phyloP scores from a whole-genome alignment of 176 grass and related monocot genomes.

The Musa acuminata region DNA sequence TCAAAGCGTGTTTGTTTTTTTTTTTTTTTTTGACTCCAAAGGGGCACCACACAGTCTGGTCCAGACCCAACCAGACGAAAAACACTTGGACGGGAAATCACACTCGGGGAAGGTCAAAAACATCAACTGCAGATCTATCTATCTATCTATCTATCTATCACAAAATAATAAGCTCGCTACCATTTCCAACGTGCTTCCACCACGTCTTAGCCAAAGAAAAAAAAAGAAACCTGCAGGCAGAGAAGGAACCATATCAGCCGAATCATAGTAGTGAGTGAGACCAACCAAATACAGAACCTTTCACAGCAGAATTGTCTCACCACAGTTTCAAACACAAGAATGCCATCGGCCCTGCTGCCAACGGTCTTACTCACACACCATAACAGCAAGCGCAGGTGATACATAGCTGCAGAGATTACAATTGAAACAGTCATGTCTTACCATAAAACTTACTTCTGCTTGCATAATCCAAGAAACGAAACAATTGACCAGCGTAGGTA shows the following conservation, averaged over 20 bases:
- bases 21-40: background rate
- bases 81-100: background rate
- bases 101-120: background rate
- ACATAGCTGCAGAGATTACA: background rate
- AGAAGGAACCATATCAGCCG: background rate
- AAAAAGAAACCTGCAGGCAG: background rate
- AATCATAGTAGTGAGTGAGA: background rate
- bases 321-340: background rate
- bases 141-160: background rate
- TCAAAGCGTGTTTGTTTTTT: background rate
- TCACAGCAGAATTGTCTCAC: background rate
- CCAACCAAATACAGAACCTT: background rate
- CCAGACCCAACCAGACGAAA: background rate
- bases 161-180: background rate
- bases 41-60: background rate
- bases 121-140: background rate
- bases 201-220: background rate
- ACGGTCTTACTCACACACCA: background rate
- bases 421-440: background rate
- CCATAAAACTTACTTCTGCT: background rate
- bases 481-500: too few species aligned
- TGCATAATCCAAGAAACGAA: too few species aligned
- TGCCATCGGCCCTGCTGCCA: background rate
- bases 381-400: background rate
- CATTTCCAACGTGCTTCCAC: background rate